Evolutionary conservation across 192 early-diverging fungal species (phyloP), one percentile per base, ranked within the genome.

Genomic region (Coemansia sp.): DNA sequence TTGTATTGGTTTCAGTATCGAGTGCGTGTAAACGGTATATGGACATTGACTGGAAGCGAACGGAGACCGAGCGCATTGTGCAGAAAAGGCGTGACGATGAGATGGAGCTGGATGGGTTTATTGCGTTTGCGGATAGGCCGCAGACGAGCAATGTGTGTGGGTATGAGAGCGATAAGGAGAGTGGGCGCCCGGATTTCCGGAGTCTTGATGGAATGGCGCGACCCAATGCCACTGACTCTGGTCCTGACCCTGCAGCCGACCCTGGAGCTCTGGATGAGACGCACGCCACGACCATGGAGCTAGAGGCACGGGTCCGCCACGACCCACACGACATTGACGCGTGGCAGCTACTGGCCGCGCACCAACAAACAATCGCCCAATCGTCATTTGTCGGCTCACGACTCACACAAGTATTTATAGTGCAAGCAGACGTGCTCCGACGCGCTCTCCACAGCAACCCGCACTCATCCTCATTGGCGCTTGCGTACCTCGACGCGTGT

Each of bases 201-300:
- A 75, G 68, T 37, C 50, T 75, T 2, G 73, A 70, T 5, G 73
- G 73, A 1, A 65, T 65, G 38, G 64, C 64, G 32, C 13, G 27
- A 11, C 14, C 20, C 53, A 8, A 7, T 60, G 9, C 32, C 7
- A 35, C 32, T 35, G 8, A 9, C 32, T 35, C 32, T 35, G 32
- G 8, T 35, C 32, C 32, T 35, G 32, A 35, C 32, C 32, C 32
- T 35, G 32, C 32, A 35, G 32, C 32, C 7, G 32, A 35, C 32
- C 32, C 32, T 35, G 32, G 32, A 35, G 6, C 1, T 35, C 32
- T 35, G 8, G 41, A 45, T 14, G 41, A 45, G 3, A 45, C 16
- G 3, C 41, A 5, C 3, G 16, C 13, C 2, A n/a, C 41, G 5
- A 45, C 41, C 3, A n/a, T 45, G 12, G 4, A 14, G 14, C 41